Percentiles rank a stretch among this genome's conserved stretches.
phyloP scores from a whole-genome alignment of 805 yeast species.

The Groenewaldozyma salmanticensis region DNA sequence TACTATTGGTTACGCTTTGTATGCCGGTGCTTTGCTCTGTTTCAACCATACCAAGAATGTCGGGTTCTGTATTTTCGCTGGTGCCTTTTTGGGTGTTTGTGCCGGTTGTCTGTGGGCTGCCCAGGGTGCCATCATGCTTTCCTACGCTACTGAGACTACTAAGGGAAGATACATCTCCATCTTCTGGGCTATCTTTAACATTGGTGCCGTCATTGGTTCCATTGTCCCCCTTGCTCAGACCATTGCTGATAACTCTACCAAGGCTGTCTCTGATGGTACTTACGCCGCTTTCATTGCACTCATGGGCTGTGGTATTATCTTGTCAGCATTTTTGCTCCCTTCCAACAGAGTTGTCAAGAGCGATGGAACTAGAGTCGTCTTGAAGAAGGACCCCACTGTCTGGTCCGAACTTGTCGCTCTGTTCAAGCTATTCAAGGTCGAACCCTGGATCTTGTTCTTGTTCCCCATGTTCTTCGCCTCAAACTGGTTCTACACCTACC shows the following conservation, averaged over 20 bases:
- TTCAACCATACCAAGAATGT: constrained; percentile 35
- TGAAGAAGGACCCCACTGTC: constrained; percentile 37
- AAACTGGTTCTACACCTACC: constrained; percentile 60
- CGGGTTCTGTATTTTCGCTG: constrained; percentile 47
- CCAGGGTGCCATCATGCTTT: constrained; percentile 46
- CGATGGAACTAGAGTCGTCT: constrained; percentile 41
- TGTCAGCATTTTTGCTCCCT: constrained; percentile 42
- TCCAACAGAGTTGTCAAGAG: constrained; percentile 38
- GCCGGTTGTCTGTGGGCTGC: constrained; percentile 53
- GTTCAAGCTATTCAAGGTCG: constrained; percentile 29
- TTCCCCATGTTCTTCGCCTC: constrained; percentile 57
- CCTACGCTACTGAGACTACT: constrained; percentile 44
- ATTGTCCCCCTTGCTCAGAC: constrained; percentile 49
- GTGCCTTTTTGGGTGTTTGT: constrained; percentile 47
- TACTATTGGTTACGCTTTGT: constrained; percentile 38
- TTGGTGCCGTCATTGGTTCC: constrained; percentile 53
- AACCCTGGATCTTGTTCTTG: constrained; percentile 38
- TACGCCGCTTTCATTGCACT: constrained; percentile 45
- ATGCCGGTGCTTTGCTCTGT: constrained; percentile 37
- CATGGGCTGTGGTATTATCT: constrained; percentile 37
- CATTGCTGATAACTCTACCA: constrained; percentile 26
- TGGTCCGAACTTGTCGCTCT: constrained; percentile 37
- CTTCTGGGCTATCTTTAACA: constrained; percentile 53
- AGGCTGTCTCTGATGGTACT: constrained; percentile 37
- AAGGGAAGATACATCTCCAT: constrained; percentile 46